Base-by-base conservation (phyloP, 257 asterid species). In the Coffea eugenioides region DNA sequence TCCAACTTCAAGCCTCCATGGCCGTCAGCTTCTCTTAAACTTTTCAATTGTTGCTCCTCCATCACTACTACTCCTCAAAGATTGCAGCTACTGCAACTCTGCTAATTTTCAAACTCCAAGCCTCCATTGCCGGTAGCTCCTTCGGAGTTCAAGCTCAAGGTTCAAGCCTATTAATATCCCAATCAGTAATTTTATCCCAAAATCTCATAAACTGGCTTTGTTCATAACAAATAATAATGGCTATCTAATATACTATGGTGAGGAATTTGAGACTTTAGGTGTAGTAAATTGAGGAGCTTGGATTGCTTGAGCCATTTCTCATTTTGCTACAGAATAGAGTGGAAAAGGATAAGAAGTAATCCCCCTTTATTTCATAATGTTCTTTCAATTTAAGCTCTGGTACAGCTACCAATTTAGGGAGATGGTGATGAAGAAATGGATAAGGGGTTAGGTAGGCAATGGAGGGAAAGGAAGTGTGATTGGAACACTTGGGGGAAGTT, bases 261-360 rank as follows among this genome's bases (percentile, higher is more conserved):
- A 82, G 56, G 90, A 73, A 59, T 86, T 48, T 74, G 89, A 73
- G 66, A 59, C 71, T 85, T 77, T 71, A 5, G 83, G 80, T 41
- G 73, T 74, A 71, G 76, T 77, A 82, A 93, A 83, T 80, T 83
- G 87, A 80, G 90, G 95, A 59, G 90, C 66, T 83, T 80, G 80
- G 71, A 90, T 73, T 36, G 86, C 86, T 75, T 85, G 87, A 52
- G 91, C 84, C 93, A 94, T 84, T 65, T 70, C 91, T 83, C 84
- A 3, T 20, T 83, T 74, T 54, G 89, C 46, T 85, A 84, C 72
- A 69, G 64, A 54, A 16, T 15, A 54, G 51, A 74, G 79, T n/a
- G 65, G 23, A 96, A 39, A 39, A 23, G 5, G 45, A 27, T 56
- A 70, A 15, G 74, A 41, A 96, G 39, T 41, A 41, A 8, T n/a